Percentiles rank a stretch among this genome's conserved stretches.
phyloP scores from a whole-genome alignment of 495 filamentous ascomycete genomes.

The Neurospora sp. region DNA sequence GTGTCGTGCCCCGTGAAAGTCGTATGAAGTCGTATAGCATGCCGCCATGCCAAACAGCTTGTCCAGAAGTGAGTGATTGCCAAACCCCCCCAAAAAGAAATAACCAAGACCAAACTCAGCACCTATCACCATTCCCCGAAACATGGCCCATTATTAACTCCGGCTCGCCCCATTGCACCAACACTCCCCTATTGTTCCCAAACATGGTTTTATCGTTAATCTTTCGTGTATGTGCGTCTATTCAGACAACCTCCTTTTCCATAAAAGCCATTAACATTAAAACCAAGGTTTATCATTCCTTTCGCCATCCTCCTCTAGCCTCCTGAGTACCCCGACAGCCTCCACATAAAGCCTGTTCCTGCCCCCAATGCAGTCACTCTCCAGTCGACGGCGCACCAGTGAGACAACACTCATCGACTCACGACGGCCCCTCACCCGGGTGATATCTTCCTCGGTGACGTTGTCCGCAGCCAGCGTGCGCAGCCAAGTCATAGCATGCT shows the following conservation, averaged over 20 bases:
- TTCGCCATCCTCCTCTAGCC: slow-evolving; percentile 28
- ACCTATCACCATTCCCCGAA: neutral
- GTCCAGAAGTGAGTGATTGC: neutral
- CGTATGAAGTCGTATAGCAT: neutral
- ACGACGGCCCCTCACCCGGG: slow-evolving; percentile 18
- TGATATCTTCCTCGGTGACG: slow-evolving; percentile 19
- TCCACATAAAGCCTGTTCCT: slow-evolving; percentile 33
- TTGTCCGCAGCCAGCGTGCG: slow-evolving; percentile 55
- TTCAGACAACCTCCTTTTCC: neutral
- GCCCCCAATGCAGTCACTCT: slow-evolving; percentile 29
- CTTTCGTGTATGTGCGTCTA: neutral
- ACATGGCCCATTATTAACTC: neutral
- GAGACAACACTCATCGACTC: slow-evolving; percentile 29
- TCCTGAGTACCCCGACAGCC: slow-evolving; percentile 32
- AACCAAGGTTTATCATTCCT: slow-evolving; percentile 23
- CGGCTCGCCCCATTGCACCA: neutral
- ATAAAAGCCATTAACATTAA: slow-evolving; percentile 9
- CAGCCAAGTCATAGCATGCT: slow-evolving; percentile 43
- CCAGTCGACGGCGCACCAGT: slow-evolving; percentile 28
- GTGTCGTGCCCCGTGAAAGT: neutral
- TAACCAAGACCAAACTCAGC: neutral
- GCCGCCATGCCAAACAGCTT: neutral
- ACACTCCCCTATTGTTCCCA: neutral
- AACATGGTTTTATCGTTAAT: neutral
- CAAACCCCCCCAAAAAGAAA: neutral